Conservation (phyloP, 2,329 filamentous ascomycete species). For the Ophiostoma quercus region DNA sequence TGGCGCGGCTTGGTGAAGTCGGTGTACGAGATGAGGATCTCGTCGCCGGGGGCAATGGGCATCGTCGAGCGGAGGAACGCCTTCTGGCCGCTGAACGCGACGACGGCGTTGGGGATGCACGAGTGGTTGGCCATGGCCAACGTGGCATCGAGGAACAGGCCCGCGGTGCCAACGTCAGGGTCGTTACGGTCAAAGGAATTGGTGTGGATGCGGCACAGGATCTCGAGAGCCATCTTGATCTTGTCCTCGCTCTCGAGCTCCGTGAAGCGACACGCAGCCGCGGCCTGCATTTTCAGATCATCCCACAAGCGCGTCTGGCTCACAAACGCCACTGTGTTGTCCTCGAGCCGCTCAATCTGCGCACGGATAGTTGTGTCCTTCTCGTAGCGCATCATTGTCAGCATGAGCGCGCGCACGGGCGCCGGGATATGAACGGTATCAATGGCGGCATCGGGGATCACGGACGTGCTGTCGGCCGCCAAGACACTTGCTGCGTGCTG, state of each 20-base stretch:
- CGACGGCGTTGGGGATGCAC: slow-evolving; percentile 55
- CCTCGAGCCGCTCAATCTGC: slow-evolving; percentile 41
- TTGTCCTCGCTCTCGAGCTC: slow-evolving; percentile 36
- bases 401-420: slow-evolving; percentile 49
- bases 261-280: slow-evolving; percentile 46
- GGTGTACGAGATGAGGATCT: slow-evolving; percentile 59
- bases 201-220: slow-evolving; percentile 55
- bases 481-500: background rate
- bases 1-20: slow-evolving; percentile 45
- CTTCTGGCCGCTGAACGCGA: slow-evolving; percentile 50
- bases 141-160: slow-evolving; percentile 52
- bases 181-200: slow-evolving; percentile 58
- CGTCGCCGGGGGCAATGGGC: slow-evolving; percentile 47
- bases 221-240: slow-evolving; percentile 40
- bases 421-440: slow-evolving; percentile 44
- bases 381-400: slow-evolving; percentile 42
- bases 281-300: slow-evolving; percentile 47
- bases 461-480: background rate
- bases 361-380: slow-evolving; percentile 25
- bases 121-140: slow-evolving; percentile 60
- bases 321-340: slow-evolving; percentile 42
- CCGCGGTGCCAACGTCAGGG: slow-evolving; percentile 47
- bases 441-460: slow-evolving; percentile 16
- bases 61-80: slow-evolving; percentile 48
- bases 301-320: slow-evolving; percentile 36